Conservation (phyloP, 2,329 filamentous ascomycete species). For the Myotisia sp. region DNA sequence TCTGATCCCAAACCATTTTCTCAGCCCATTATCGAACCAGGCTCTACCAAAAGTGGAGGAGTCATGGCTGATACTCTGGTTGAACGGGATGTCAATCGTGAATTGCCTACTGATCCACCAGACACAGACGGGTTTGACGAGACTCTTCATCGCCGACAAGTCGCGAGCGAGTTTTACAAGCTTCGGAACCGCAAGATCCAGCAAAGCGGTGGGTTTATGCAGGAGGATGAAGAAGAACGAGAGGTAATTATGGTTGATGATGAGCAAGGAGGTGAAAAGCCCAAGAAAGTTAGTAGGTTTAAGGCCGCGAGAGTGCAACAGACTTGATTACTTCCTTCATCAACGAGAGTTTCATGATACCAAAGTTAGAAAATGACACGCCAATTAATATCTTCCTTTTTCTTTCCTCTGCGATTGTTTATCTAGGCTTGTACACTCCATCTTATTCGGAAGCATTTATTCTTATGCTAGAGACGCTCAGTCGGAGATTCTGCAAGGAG, state of each 20-base stretch:
- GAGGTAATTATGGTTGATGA: slow-evolving; percentile 49
- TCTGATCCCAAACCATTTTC: slow-evolving; percentile 26
- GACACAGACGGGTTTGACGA: slow-evolving; percentile 58
- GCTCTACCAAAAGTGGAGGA: slow-evolving; percentile 5
- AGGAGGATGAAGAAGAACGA: slow-evolving; percentile 49
- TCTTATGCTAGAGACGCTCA: too few species aligned
- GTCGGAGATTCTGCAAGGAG: too few species aligned
- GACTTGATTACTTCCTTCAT: neutral
- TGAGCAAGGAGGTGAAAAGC: slow-evolving; percentile 24
- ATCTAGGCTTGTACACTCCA: too few species aligned
- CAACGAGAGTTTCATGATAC: too few species aligned
- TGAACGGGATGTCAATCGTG: slow-evolving; percentile 32
- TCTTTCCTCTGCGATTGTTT: neutral
- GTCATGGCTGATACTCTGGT: slow-evolving; percentile 44
- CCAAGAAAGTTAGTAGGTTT: slow-evolving; percentile 33
- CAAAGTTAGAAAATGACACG: too few species aligned
- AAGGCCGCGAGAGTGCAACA: slow-evolving; percentile 31
- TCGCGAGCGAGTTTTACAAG: slow-evolving; percentile 69
- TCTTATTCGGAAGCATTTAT: too few species aligned
- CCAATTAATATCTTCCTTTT: neutral
- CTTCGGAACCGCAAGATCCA: slow-evolving; percentile 72
- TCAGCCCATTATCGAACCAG: slow-evolving; percentile 17
- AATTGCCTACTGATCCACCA: slow-evolving; percentile 20
- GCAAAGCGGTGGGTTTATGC: slow-evolving; percentile 65
- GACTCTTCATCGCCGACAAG: slow-evolving; percentile 57